Evolutionary conservation across 73 alveolate species (phyloP), one percentile per base, ranked within the genome.

Genomic region (Paraurostyla sp.): DNA sequence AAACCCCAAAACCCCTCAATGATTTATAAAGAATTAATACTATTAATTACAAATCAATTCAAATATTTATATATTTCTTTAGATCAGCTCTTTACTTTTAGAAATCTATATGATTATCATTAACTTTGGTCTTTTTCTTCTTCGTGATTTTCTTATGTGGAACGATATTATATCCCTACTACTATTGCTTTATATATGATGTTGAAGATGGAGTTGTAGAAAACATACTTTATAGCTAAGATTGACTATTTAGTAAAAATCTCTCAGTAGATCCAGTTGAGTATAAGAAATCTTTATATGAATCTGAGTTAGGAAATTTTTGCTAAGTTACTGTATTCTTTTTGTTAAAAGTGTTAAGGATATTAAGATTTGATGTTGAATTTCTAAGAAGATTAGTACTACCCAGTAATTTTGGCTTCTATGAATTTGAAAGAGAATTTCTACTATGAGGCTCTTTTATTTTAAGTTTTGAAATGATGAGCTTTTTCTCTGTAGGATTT

Each of bases 1-100:
- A 56, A 56, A 56, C 71, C 71, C 71, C 71, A 56, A 56, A 56
- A 56, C 71, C 71, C 71, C 71, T 15, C 22, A 15, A 56, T 15
- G 13, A 7, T 16, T 18, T 15, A 56, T 15, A 15, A 56, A 56
- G 9, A 56, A 7, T 56, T 15, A 56, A 16, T 15, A 15, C 36
- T 56, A 15, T 15, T 15, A 56, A 56, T 30, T 60, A n/a, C n/a
- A n/a, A 7, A 30, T 30, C 32, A 60, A 27, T 9, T 60, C 78
- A 60, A 60, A 60, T 30, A 60, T 60, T 60, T 25, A 60, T 60
- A 60, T 60, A 60, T 60, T 60, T 60, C 49, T 50, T 60, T 4
- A 60, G 78, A 60, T 60, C 78, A 13, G 50, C 7, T 33, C 32
- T 60, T 29, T 9, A 18, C 23, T 52, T 60, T 33, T 60, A 13